Evolutionary conservation across 495 filamentous ascomycete species (phyloP), one percentile per base, ranked within the genome.

Genomic region (Lasiosphaeria ovina): DNA sequence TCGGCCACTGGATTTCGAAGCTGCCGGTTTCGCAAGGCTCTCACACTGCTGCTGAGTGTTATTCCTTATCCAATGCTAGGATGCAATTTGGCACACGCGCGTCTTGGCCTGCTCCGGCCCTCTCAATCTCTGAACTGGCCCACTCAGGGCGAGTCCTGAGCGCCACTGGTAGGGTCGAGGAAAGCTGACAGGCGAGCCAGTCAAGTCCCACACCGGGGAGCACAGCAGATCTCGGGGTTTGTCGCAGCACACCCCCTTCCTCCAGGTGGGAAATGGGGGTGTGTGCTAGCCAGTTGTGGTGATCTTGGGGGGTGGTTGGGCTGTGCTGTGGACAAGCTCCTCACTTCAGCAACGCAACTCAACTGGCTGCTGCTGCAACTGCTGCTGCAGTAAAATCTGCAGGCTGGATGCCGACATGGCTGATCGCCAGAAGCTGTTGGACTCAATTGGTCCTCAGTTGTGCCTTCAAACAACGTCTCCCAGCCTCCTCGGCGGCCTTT

Each of bases 371-470:
- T 57, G 44, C 40, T 34, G 57, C 8, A 3, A 34, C 57, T 54
- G 50, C 60, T 67, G 66, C 67, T 51, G 58, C 61, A 62, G 34
- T 47, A 58, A 53, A 72, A 62, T 55, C 64, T 69, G 69, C 69
- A 54, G 60, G 64, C 59, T 62, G 67, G 58, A 51, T 40, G 61
- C 42, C 55, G 52, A 44, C 58, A 56, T 49, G 48, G 66, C 59
- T 53, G 64, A 69, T 71, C 62, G 63, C 14, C 51, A 58, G 42
- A 60, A 63, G 32, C 35, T 55, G 24, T 31, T 35, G 48, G 36
- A 33, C 49, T 55, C 64, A 60, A 69, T 70, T 72, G 70, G 64
- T 51, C 50, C 14, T 55, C 55, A 36, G 58, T 24, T 24, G 40
- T 35, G 6, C 49, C 35, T 61, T n/a, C 35, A 49, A 24, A 48